Conservation (phyloP, 345 rosid genomes). For the Eucalyptus regnans region DNA sequence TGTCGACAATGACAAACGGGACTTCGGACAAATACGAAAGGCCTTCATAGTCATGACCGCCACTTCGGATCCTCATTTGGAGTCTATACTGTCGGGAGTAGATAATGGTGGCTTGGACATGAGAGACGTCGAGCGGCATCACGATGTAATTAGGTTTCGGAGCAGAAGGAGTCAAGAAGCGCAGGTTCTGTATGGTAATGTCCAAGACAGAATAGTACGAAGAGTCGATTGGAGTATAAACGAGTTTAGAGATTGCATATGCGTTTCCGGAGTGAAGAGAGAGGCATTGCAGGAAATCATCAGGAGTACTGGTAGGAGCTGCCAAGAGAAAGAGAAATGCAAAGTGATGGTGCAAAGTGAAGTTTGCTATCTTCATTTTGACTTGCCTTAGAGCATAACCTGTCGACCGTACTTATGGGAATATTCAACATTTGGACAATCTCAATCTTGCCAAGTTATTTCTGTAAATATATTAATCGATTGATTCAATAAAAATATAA, state of each 20-base stretch:
- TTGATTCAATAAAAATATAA: not conserved
- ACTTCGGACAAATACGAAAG: constrained; percentile 27
- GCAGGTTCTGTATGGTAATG: not conserved
- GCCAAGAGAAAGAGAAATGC: not conserved
- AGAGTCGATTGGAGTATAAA: not conserved
- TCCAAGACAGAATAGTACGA: not conserved
- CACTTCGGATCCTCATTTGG: constrained; percentile 30
- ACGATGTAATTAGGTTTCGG: constrained; percentile 14
- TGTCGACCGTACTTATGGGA: not conserved
- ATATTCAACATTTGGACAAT: not conserved
- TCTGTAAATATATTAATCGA: not conserved
- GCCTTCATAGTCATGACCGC: constrained; percentile 55
- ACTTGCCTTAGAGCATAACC: not conserved
- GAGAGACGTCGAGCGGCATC: constrained; percentile 17
- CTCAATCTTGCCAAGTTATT: not conserved
- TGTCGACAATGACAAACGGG: constrained; percentile 35
- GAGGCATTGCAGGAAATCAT: constrained; percentile 1
- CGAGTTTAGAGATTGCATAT: not conserved
- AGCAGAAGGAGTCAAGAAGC: not conserved
- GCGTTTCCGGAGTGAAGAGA: not conserved
- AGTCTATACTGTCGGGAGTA: constrained; percentile 17
- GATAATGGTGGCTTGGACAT: constrained; percentile 26
- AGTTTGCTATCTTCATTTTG: not conserved
- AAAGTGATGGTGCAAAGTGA: not conserved
- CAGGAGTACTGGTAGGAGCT: not conserved